Percentiles rank a stretch among this genome's conserved stretches.
These are phyloP conservation scores for Suillus bovinus DNA, from an alignment of 768 basidiomycete genomes.

Conservation along the genomic window DNA sequence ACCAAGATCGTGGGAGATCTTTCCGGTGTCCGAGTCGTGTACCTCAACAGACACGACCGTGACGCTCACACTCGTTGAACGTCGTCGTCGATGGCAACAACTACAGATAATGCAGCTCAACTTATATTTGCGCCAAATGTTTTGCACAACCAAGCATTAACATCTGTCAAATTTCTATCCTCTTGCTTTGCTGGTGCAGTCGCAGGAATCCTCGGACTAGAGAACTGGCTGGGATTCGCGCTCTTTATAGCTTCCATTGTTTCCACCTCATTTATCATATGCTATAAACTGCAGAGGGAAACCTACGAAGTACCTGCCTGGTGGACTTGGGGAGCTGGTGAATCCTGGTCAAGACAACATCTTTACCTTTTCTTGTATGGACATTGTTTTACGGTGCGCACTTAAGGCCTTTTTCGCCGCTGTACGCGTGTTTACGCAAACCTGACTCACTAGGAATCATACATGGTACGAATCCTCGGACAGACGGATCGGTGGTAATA, in stretches of 20 bases:
- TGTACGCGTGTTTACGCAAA: slow-evolving; percentile 7
- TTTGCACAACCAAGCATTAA: slow-evolving; percentile 57
- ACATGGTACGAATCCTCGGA: slow-evolving; percentile 38
- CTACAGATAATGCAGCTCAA: slow-evolving; percentile 52
- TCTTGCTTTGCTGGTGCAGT: slow-evolving; percentile 85
- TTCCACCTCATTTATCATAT: slow-evolving; percentile 65
- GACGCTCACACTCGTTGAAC: slow-evolving; percentile 21
- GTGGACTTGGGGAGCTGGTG: slow-evolving; percentile 65
- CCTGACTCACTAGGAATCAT: slow-evolving; percentile 39
- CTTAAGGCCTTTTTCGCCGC: slow-evolving; percentile 2
- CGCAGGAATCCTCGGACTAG: slow-evolving; percentile 86
- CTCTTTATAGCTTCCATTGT: slow-evolving; percentile 72
- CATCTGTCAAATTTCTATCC: slow-evolving; percentile 76
- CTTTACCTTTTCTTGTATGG: slow-evolving; percentile 90
- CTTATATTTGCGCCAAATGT: slow-evolving; percentile 70
- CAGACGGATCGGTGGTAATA: slow-evolving; percentile 15
- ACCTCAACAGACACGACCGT: not conserved
- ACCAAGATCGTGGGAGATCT: not conserved
- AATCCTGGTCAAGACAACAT: slow-evolving; percentile 90
- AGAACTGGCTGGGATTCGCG: slow-evolving; percentile 81
- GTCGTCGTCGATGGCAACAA: slow-evolving; percentile 44
- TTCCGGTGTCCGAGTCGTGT: not conserved
- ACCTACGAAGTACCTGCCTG: slow-evolving; percentile 61
- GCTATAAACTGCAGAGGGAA: slow-evolving; percentile 69
- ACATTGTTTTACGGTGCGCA: slow-evolving; percentile 87